These are phyloP conservation scores for Euphorbia pulcherrima DNA, from an alignment of 345 rosid genomes.

Conservation along the genomic window DNA sequence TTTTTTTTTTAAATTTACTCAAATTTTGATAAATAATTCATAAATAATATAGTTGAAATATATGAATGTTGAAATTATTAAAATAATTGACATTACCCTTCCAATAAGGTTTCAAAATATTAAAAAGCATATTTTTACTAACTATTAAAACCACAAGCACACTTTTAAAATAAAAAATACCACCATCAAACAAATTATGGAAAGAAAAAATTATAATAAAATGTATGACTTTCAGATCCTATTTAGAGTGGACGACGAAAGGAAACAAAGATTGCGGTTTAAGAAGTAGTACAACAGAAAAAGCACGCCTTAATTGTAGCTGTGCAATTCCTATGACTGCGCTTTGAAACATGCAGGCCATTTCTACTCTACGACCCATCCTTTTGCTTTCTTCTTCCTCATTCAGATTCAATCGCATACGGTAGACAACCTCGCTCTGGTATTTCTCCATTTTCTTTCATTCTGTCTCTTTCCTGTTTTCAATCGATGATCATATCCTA, in stretches of 20 bases:
- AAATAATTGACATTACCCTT: too few relatives aligned
- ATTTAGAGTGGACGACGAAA: not conserved
- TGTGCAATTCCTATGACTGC: not conserved
- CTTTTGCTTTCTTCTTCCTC: not conserved
- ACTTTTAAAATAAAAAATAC: too few relatives aligned
- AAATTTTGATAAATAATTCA: too few relatives aligned
- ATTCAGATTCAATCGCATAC: too few relatives aligned
- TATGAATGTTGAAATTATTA: too few relatives aligned
- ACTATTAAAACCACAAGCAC: too few relatives aligned
- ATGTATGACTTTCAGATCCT: not conserved
- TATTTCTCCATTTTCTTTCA: not conserved
- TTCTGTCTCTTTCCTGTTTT: constrained; percentile 1
- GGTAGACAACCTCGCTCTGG: not conserved
- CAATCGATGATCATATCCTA: not conserved
- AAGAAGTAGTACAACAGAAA: not conserved
- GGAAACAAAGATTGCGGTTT: not conserved
- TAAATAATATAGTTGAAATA: too few relatives aligned
- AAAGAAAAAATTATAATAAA: too few relatives aligned
- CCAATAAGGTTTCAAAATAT: too few relatives aligned
- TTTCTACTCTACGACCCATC: not conserved
- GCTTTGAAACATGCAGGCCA: not conserved
- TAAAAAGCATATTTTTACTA: too few relatives aligned
- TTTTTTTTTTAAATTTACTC: too few relatives aligned
- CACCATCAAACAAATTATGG: too few relatives aligned
- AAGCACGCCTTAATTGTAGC: not conserved